Percentiles rank a stretch among this genome's conserved stretches.
These are phyloP conservation scores for peach (Prunus persica) DNA, from an alignment of 306 rosid species.

Conservation along the genomic window Prunus_persica_NCBIv2 NC_034011.1:19464001-19464500, in stretches of 20 bases:
- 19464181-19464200: background rate
- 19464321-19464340: background rate
- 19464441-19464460: background rate
- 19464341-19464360: background rate
- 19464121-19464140: conserved; percentile 98
- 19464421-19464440: background rate
- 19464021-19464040: conserved; percentile 11
- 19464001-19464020: background rate
- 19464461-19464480: background rate
- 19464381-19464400: background rate
- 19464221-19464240: background rate
- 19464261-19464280: background rate
- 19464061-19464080: conserved; percentile 91
- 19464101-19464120: conserved; percentile 78
- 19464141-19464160: conserved; percentile 90
- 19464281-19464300: conserved; percentile 6
- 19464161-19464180: background rate
- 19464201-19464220: background rate
- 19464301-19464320: background rate
- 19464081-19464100: conserved; percentile 96
- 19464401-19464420: background rate
- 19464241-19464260: background rate
- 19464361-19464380: background rate
- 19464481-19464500: background rate
- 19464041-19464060: conserved; percentile 60